A percentile compares a stretch with the other conserved stretches of the same genome.
These are phyloP conservation scores for Delonix regia DNA, from an alignment of 306 rosid genomes.

Conservation along the genomic window DNA sequence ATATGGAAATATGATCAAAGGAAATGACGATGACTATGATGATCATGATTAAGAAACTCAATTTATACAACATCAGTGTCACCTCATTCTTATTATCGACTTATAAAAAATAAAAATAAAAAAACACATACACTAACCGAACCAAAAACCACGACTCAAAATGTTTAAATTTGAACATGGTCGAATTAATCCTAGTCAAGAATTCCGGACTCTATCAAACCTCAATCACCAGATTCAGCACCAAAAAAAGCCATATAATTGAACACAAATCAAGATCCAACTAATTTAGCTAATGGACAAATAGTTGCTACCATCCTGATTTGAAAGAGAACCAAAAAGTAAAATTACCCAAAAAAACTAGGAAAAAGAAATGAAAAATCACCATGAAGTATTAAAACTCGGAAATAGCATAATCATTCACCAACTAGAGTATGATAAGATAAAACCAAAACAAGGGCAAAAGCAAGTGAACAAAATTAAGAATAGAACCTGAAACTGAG, in stretches of 20 bases:
- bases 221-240: conserved; percentile 16
- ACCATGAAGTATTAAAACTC: conserved; percentile 17
- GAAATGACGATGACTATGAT: conserved; percentile 5
- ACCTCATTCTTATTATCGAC: not conserved
- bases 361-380: not conserved
- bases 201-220: not conserved
- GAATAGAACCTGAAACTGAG: conserved; percentile 35
- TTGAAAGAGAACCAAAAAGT: not conserved
- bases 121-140: conserved; percentile 17
- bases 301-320: conserved; percentile 36
- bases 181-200: not conserved
- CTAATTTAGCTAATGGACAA: not conserved
- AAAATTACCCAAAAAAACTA: not conserved
- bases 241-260: conserved; percentile 21
- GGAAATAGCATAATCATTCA: conserved; percentile 14
- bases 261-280: conserved; percentile 43
- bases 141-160: not conserved
- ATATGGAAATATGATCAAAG: not conserved
- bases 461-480: not conserved
- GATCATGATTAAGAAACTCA: conserved; percentile 4
- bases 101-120: not conserved
- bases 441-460: not conserved
- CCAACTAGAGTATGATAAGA: not conserved
- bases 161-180: conserved; percentile 24
- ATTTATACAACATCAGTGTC: not conserved